These are phyloP conservation scores for Penicillium antarcticum DNA, from an alignment of 495 filamentous ascomycete genomes.

Conservation along the genomic window DNA sequence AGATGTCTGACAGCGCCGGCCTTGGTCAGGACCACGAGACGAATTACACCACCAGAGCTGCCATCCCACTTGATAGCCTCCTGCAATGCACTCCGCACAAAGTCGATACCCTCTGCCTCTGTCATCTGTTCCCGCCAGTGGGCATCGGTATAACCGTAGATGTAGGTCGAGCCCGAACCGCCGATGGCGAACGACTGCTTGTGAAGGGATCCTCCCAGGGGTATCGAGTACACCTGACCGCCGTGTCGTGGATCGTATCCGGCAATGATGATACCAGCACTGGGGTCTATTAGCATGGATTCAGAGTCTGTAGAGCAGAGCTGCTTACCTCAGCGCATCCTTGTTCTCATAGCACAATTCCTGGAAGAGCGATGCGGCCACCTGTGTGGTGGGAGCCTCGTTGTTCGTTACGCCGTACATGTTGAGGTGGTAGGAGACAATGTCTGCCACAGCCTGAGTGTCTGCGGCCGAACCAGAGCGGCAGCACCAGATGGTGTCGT, in stretches of 20 bases:
- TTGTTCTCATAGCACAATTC: slow-evolving; percentile 98
- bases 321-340: slow-evolving; percentile 71
- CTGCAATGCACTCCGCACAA: slow-evolving; percentile 83
- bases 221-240: slow-evolving; percentile 95
- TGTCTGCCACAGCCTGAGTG: slow-evolving; percentile 96
- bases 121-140: slow-evolving; percentile 96
- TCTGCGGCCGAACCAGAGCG: slow-evolving; percentile 95
- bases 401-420: slow-evolving; percentile 87
- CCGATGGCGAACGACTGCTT: slow-evolving; percentile 96
- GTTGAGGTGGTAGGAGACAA: slow-evolving; percentile 92
- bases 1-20: slow-evolving; percentile 84
- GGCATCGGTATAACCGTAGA: slow-evolving; percentile 97
- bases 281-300: slow-evolving; percentile 35
- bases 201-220: slow-evolving; percentile 93
- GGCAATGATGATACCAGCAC: slow-evolving; percentile 95
- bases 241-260: slow-evolving; percentile 92
- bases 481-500: slow-evolving; percentile 99
- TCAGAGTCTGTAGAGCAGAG: no score
- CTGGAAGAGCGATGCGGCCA: slow-evolving; percentile 91
- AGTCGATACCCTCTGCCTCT: slow-evolving; percentile 85
- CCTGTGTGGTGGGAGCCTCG: slow-evolving; percentile 87
- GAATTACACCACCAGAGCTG: slow-evolving; percentile 95
- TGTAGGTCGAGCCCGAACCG: slow-evolving; percentile 96
- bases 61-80: slow-evolving; percentile 99
- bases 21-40: slow-evolving; percentile 91